Evolutionary conservation across 129 eudicot genomes (phyloP).

Genomic region (Chrysanthemum makinoi): DNA sequence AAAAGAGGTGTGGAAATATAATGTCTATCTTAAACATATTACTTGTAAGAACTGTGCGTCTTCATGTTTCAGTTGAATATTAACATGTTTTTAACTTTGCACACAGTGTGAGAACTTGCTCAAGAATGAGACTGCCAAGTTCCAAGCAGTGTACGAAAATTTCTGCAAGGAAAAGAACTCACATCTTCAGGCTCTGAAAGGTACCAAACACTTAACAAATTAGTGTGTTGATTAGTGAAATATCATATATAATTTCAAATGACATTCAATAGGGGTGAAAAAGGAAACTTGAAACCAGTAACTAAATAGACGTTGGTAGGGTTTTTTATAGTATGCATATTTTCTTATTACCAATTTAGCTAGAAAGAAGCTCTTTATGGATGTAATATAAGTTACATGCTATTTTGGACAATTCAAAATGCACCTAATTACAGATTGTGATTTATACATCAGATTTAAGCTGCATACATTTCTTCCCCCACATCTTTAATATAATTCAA

Average conservation of each 20-base stretch:
- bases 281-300: neutral
- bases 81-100: slow-evolving; percentile 17
- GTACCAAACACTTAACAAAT: slow-evolving; percentile 30
- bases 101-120: slow-evolving; percentile 78
- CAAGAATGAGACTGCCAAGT: slow-evolving; percentile 83
- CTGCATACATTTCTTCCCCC: neutral
- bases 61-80: slow-evolving; percentile 9
- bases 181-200: slow-evolving; percentile 82
- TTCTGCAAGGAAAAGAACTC: slow-evolving; percentile 77
- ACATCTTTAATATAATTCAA: neutral
- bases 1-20: slow-evolving; percentile 64
- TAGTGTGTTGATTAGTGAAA: slow-evolving; percentile 2
- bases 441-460: neutral
- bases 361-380: neutral
- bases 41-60: slow-evolving; percentile 1
- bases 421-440: slow-evolving; percentile 1
- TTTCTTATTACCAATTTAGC: neutral
- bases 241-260: neutral
- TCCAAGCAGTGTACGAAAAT: slow-evolving; percentile 69
- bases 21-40: slow-evolving; percentile 15
- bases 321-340: no score
- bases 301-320: neutral
- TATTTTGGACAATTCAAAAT: neutral
- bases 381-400: neutral
- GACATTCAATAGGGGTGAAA: neutral